These are phyloP conservation scores for Rhytidiadelphus loreus DNA, from an alignment of 225 moss, liverwort and hornwort species.

Conservation along the genomic window DNA sequence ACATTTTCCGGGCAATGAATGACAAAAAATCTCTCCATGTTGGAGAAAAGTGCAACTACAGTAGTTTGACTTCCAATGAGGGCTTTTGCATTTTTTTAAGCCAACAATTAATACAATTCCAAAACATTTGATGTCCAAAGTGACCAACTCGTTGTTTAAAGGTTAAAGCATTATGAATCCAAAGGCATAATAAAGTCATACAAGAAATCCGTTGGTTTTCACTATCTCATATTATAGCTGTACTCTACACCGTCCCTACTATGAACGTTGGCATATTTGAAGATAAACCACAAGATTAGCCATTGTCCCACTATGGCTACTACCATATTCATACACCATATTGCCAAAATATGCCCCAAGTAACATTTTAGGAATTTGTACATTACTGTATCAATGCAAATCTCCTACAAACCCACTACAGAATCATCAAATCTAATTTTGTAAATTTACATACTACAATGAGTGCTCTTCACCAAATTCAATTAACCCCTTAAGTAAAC, in stretches of 20 bases:
- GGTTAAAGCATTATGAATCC: background rate
- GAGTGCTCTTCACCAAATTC: background rate
- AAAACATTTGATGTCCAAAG: no score
- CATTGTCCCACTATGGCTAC: background rate
- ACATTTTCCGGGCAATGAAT: no score
- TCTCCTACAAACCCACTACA: background rate
- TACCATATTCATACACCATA: background rate
- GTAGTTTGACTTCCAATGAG: no score
- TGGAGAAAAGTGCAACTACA: no score
- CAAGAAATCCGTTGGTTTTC: background rate
- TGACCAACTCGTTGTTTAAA: no score
- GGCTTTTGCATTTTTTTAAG: no score
- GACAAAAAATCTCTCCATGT: no score
- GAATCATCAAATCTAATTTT: background rate
- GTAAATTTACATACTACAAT: background rate
- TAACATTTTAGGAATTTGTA: background rate
- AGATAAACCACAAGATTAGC: background rate
- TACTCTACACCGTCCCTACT: background rate
- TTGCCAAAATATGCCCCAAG: background rate
- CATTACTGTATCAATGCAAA: rapidly evolving
- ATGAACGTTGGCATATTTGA: background rate
- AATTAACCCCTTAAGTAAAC: rapidly evolving
- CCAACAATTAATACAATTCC: no score
- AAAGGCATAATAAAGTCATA: background rate
- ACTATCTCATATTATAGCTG: rapidly evolving